These are phyloP conservation scores for Scedosporium apiospermum DNA, from an alignment of 2,329 filamentous ascomycete species.

Conservation along the genomic window DNA sequence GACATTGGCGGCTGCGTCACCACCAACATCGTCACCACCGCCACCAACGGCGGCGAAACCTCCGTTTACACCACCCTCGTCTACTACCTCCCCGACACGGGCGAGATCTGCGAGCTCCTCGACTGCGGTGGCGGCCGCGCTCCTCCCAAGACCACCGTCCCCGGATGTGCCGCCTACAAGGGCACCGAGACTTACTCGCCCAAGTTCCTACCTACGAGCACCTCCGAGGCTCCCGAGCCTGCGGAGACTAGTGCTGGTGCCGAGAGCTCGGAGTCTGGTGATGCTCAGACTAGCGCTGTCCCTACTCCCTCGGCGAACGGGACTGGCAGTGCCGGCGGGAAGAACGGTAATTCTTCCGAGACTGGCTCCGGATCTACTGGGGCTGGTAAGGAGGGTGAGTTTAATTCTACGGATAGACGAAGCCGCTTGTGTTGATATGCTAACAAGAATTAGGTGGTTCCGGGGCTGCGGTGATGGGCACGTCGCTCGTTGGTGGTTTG, in stretches of 20 bases:
- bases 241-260: background rate
- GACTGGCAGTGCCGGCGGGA: background rate
- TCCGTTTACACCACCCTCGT: conserved; percentile 35
- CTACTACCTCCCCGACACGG: conserved; percentile 53
- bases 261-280: background rate
- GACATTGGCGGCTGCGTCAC: conserved; percentile 35
- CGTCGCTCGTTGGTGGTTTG: background rate
- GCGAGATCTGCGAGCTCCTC: conserved; percentile 53
- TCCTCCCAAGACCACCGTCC: conserved; percentile 52
- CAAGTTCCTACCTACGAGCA: conserved; percentile 27
- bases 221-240: background rate
- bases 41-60: conserved; percentile 19
- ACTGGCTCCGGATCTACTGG: background rate
- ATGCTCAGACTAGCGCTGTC: background rate
- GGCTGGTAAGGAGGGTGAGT: background rate
- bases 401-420: background rate
- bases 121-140: conserved; percentile 61
- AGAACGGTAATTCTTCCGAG: background rate
- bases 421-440: background rate
- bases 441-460: background rate
- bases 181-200: conserved; percentile 47
- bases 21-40: conserved; percentile 20
- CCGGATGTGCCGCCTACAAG: conserved; percentile 46
- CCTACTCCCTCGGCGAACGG: background rate
- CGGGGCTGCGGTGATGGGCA: background rate